Percentiles rank a stretch among this genome's conserved stretches.
These are phyloP conservation scores for Podila horticola DNA, from an alignment of 192 early-diverging fungal species.

Conservation along the genomic window DNA sequence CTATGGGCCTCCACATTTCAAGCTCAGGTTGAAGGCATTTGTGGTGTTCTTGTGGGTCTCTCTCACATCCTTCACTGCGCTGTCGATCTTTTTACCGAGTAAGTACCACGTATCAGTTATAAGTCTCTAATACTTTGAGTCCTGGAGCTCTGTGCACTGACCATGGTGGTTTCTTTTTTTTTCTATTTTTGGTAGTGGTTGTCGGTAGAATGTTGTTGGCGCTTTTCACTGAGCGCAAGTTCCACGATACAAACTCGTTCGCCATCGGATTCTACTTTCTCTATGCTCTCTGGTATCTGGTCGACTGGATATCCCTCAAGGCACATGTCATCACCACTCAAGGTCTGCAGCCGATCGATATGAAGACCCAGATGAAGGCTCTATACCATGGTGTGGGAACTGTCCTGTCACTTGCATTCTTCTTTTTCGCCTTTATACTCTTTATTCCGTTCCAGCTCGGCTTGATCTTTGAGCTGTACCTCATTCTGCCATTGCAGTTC, in stretches of 20 bases:
- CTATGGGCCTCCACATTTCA: slow-evolving; percentile 81
- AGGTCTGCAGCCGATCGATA: slow-evolving; percentile 31
- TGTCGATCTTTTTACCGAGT: slow-evolving; percentile 58
- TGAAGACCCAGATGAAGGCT: slow-evolving; percentile 17
- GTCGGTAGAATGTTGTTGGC: slow-evolving; percentile 67
- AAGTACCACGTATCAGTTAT: slow-evolving; percentile 25
- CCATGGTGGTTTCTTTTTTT: background rate
- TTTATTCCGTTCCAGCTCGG: slow-evolving; percentile 76
- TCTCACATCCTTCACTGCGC: slow-evolving; percentile 56
- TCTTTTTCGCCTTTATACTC: slow-evolving; percentile 66
- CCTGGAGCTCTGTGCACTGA: background rate
- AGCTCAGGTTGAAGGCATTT: slow-evolving; percentile 62
- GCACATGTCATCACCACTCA: slow-evolving; percentile 15
- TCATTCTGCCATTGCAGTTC: slow-evolving; percentile 69
- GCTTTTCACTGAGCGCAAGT: slow-evolving; percentile 56
- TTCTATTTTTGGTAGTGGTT: slow-evolving; percentile 55
- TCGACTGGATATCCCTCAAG: slow-evolving; percentile 43
- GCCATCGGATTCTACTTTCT: slow-evolving; percentile 74
- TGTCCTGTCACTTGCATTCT: slow-evolving; percentile 58
- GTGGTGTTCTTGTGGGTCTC: slow-evolving; percentile 62
- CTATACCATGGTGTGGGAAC: slow-evolving; percentile 19
- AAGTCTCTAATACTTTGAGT: slow-evolving; percentile 9
- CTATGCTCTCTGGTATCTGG: slow-evolving; percentile 18
- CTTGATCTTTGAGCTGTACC: slow-evolving; percentile 77
- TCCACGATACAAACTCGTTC: slow-evolving; percentile 84